Base-by-base conservation (phyloP, 176 grass and related monocot genomes). In the Musa troglodytarum region DNA sequence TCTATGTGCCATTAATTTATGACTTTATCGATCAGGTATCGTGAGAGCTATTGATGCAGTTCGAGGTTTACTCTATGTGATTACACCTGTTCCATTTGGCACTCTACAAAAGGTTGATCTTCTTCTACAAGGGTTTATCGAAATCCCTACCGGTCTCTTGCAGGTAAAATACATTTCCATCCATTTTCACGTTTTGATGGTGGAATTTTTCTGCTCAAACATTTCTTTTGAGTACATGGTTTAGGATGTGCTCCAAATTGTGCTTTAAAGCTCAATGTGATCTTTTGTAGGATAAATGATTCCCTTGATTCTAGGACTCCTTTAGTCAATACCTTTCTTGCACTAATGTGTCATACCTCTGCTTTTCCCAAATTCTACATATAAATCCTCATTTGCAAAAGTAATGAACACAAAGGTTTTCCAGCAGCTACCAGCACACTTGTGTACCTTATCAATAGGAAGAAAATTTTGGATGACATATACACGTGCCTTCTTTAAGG, bases 51-150 rank as follows among this genome's bases (percentile, higher is more conserved):
- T 99, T 1, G 88, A 99, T 54, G 43, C 77, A 20, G 80, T 84
- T 22, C 91, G 76, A 80, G 88, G 86, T 50, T 61, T 94, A 26
- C 53, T 94, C 29, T 91, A 94, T 87, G 63, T 91, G 13, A 91
- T 91, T 75, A 98, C 90, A 19, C 95, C 90, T 76, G 86, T 98
- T 82, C 84, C 86, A 78, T 75, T 82, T 74, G 25, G 71, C 43
- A 62, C 62, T 54, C 84, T 98, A 53, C 84, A 86, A 84, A 83
- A 51, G 14, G 90, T 98, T 22, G 82, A 98, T 93, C 81, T 93
- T 75, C 59, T 98, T 76, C 77, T 91, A 55, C 95, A 98, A 83
- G 95, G 95, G 29, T 87, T 89, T 79, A 83, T 98, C 34, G 86
- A 98, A 74, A 89, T 98, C 75, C 90, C 95, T 53, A 87, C 82